Evolutionary conservation across 306 rosid species (phyloP).

Genomic region (Dalbergia cochinchinensis): DNA sequence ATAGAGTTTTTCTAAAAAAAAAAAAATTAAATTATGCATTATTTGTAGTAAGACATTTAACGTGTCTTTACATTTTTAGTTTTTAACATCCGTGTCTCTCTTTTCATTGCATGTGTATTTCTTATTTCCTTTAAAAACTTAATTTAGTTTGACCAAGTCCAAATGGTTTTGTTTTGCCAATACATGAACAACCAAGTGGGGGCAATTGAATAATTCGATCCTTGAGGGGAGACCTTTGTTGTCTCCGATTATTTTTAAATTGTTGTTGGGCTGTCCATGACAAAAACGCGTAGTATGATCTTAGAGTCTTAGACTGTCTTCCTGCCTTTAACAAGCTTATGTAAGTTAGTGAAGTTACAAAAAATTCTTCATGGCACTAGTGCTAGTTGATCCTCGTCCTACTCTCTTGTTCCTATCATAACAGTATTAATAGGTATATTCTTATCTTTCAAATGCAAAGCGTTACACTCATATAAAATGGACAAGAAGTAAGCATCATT

Average conservation of each 20-base stretch:
- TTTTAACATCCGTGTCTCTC: neutral
- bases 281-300: slow-evolving; percentile 51
- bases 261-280: slow-evolving; percentile 46
- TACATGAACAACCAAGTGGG: slow-evolving; percentile 23
- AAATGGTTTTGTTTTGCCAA: slow-evolving; percentile 25
- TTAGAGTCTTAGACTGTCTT: slow-evolving; percentile 41
- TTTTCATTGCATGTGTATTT: neutral
- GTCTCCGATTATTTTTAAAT: slow-evolving; percentile 34
- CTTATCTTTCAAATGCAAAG: slow-evolving; percentile 40
- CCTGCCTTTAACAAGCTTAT: slow-evolving; percentile 31
- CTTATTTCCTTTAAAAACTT: neutral
- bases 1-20: no score
- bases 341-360: slow-evolving; percentile 24
- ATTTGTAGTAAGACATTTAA: neutral
- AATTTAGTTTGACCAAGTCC: neutral
- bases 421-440: slow-evolving; percentile 35
- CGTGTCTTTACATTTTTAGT: neutral
- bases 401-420: slow-evolving; percentile 36
- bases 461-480: neutral
- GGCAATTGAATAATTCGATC: slow-evolving; percentile 41
- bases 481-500: neutral
- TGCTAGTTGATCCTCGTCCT: slow-evolving; percentile 19
- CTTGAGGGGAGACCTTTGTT: slow-evolving; percentile 18
- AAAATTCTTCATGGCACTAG: slow-evolving; percentile 27
- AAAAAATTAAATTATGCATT: no score